A percentile compares a stretch with the other conserved stretches of the same genome.
Evolutionary conservation across 1,284 basidiomycete genomes (phyloP).

Genomic region (Apiotrichum siamense): DNA sequence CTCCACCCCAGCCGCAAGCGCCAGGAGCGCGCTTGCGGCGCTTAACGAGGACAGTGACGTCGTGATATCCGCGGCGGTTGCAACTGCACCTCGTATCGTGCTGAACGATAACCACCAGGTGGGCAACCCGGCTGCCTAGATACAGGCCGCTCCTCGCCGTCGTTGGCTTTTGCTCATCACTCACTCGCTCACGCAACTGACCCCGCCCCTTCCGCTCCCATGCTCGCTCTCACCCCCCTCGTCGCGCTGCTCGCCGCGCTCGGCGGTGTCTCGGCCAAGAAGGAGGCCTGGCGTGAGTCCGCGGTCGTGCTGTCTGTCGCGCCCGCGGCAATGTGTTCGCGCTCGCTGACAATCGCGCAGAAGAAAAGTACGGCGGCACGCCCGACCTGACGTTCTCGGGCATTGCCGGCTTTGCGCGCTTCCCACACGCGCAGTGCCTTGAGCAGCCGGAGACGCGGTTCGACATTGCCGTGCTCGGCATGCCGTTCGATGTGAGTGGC

Average conservation of each 20-base stretch:
- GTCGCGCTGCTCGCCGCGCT: background rate
- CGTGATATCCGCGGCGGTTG: too few species aligned
- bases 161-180: too few species aligned
- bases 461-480: constrained; percentile 44
- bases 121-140: too few species aligned
- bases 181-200: too few species aligned
- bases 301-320: too few species aligned
- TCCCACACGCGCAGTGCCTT: constrained; percentile 39
- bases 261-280: background rate
- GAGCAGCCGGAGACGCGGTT: constrained; percentile 44
- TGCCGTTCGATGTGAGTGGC: constrained; percentile 44
- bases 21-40: too few species aligned
- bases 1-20: too few species aligned
- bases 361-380: constrained; percentile 30
- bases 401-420: constrained; percentile 41
- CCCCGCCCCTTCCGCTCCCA: too few species aligned
- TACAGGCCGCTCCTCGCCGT: too few species aligned
- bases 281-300: constrained; percentile 15
- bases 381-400: constrained; percentile 43
- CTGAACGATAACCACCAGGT: too few species aligned
- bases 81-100: too few species aligned
- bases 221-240: background rate
- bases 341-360: constrained; percentile 5
- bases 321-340: background rate
- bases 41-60: too few species aligned